A percentile compares a stretch with the other conserved stretches of the same genome.
phyloP scores from a whole-genome alignment of 2,329 filamentous ascomycete species.

The Passalora sequoiae region DNA sequence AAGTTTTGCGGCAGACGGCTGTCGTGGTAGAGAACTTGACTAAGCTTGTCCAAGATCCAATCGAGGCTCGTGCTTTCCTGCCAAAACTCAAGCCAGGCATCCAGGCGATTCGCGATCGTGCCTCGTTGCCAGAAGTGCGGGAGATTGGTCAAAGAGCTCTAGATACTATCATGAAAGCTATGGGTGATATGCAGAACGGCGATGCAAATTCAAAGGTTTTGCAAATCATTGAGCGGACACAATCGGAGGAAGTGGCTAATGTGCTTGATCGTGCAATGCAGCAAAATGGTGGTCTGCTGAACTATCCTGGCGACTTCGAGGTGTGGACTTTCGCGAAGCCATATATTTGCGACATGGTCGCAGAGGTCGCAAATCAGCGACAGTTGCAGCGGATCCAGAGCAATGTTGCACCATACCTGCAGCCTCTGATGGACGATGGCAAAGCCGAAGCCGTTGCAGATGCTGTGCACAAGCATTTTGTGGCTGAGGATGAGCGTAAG shows the following conservation, averaged over 20 bases:
- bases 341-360: slow-evolving; percentile 79
- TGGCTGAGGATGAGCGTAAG: slow-evolving; percentile 81
- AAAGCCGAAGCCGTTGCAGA: slow-evolving; percentile 63
- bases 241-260: slow-evolving; percentile 66
- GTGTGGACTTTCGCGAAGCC: slow-evolving; percentile 62
- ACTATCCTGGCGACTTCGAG: slow-evolving; percentile 55
- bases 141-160: slow-evolving; percentile 80
- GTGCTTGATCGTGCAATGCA: slow-evolving; percentile 72
- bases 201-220: slow-evolving; percentile 45
- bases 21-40: slow-evolving; percentile 98
- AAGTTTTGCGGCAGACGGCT: slow-evolving; percentile 90
- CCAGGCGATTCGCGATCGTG: slow-evolving; percentile 77
- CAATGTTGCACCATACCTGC: slow-evolving; percentile 70
- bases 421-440: slow-evolving; percentile 59
- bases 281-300: slow-evolving; percentile 58
- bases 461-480: slow-evolving; percentile 69
- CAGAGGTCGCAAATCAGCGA: slow-evolving; percentile 81
- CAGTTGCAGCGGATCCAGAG: slow-evolving; percentile 66
- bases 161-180: slow-evolving; percentile 86
- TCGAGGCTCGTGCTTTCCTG: slow-evolving; percentile 90
- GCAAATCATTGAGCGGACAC: slow-evolving; percentile 59
- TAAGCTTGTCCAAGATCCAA: slow-evolving; percentile 91
- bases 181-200: slow-evolving; percentile 59
- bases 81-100: slow-evolving; percentile 93
- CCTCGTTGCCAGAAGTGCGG: slow-evolving; percentile 89